A percentile compares a stretch with the other conserved stretches of the same genome.
phyloP scores from a whole-genome alignment of 2,329 filamentous ascomycete genomes.

The Helotiales sp. region DNA sequence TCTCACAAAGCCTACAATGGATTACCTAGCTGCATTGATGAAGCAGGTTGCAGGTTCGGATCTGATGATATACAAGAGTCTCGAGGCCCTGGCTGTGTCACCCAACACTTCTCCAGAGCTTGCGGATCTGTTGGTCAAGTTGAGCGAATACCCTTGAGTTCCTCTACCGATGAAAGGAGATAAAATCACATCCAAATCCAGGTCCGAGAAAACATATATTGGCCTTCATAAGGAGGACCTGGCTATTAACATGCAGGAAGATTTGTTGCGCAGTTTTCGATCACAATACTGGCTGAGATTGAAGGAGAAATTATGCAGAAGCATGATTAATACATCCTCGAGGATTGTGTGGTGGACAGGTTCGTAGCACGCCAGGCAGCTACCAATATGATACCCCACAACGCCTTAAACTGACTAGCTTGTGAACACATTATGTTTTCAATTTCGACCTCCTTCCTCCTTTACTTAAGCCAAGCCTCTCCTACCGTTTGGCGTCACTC shows the following conservation, averaged over 20 bases:
- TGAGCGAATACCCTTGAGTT: slow-evolving; percentile 21
- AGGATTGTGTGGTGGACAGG: no score
- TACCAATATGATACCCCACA: no score
- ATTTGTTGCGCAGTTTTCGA: no score
- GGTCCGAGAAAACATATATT: neutral
- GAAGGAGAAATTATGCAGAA: neutral
- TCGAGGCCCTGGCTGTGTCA: slow-evolving; percentile 29
- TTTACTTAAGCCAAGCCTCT: no score
- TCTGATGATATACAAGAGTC: slow-evolving; percentile 28
- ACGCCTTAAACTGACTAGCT: no score
- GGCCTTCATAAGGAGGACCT: no score
- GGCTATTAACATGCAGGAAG: no score
- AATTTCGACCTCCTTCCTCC: no score
- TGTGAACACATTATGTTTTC: no score
- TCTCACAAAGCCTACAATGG: slow-evolving; percentile 27
- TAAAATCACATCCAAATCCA: neutral
- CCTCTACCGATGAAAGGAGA: neutral
- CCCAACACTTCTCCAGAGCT: slow-evolving; percentile 30
- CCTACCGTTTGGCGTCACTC: no score
- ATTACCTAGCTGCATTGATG: slow-evolving; percentile 29
- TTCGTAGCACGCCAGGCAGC: no score
- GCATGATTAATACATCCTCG: neutral
- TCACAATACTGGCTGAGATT: no score
- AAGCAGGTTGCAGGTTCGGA: slow-evolving; percentile 30
- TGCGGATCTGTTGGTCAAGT: slow-evolving; percentile 28